These are phyloP conservation scores for Neoboletus magnificus DNA, from an alignment of 768 basidiomycete species.

Conservation along the genomic window DNA sequence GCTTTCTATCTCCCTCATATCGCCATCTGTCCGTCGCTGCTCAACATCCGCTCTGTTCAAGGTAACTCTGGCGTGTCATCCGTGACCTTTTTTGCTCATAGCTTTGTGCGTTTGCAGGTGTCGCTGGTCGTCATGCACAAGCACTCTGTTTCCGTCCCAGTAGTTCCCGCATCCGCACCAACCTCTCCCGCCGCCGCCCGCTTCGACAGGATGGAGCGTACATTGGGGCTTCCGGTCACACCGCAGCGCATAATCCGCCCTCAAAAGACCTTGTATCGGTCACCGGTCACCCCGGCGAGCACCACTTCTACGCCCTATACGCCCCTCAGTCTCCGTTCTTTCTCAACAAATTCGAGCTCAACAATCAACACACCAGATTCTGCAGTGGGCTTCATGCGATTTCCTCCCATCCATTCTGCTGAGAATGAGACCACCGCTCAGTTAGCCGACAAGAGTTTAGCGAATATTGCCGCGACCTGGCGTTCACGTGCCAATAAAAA, in stretches of 20 bases:
- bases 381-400: slow-evolving; percentile 38
- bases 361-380: slow-evolving; percentile 57
- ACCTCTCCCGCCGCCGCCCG: slow-evolving; percentile 41
- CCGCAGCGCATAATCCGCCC: slow-evolving; percentile 58
- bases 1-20: slow-evolving; percentile 27
- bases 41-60: slow-evolving; percentile 16
- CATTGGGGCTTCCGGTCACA: slow-evolving; percentile 48
- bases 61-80: slow-evolving; percentile 15
- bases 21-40: slow-evolving; percentile 15
- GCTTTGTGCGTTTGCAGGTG: slow-evolving; percentile 6
- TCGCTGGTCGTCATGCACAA: slow-evolving; percentile 27
- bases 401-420: slow-evolving; percentile 42
- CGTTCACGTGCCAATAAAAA: slow-evolving; percentile 67
- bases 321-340: slow-evolving; percentile 65
- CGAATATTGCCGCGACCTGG: slow-evolving; percentile 68
- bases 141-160: slow-evolving; percentile 29
- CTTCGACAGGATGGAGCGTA: slow-evolving; percentile 30
- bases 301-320: slow-evolving; percentile 57
- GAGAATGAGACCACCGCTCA: slow-evolving; percentile 33
- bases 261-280: slow-evolving; percentile 45
- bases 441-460: slow-evolving; percentile 46
- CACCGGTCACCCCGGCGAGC: slow-evolving; percentile 60
- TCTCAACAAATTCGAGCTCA: slow-evolving; percentile 48
- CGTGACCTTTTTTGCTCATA: slow-evolving; percentile 8
- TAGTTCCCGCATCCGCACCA: slow-evolving; percentile 41